Conservation (phyloP, 1,284 basidiomycete genomes). For the Violaceomyces palustris region DNA sequence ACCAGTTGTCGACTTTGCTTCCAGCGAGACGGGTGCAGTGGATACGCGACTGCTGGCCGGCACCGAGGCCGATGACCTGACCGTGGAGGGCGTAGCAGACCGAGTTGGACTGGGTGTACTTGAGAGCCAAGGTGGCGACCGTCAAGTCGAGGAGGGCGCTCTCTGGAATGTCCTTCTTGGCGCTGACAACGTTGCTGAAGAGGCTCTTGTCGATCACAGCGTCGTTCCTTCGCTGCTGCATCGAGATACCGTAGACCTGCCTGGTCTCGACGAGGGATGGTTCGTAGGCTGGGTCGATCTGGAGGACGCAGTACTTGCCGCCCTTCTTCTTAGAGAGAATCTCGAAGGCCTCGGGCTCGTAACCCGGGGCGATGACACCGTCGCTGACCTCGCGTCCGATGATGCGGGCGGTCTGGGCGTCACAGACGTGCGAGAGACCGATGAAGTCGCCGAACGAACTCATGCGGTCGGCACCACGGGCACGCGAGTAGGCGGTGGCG, state of each 20-base stretch:
- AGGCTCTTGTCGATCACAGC: conserved; percentile 75
- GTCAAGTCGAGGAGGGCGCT: conserved; percentile 45
- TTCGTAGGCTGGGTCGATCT: conserved; percentile 49
- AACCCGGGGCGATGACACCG: conserved; percentile 93
- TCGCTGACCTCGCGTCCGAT: conserved; percentile 97
- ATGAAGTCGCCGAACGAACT: conserved; percentile 99
- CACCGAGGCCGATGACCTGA: conserved; percentile 89
- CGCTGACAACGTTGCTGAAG: conserved; percentile 82
- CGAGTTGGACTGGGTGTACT: conserved; percentile 99
- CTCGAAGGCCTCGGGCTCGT: conserved; percentile 80
- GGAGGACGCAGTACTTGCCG: conserved; percentile 95
- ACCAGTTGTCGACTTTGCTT: conserved; percentile 98
- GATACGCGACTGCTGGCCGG: conserved; percentile 96
- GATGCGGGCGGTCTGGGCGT: conserved; percentile 88
- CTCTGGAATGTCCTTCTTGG: conserved; percentile 66
- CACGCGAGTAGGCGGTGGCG: conserved; percentile 90
- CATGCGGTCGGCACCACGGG: conserved; percentile 97
- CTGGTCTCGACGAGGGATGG: conserved; percentile 68
- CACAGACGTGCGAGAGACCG: conserved; percentile 85
- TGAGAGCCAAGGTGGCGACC: conserved; percentile 83
- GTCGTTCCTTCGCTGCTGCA: conserved; percentile 90
- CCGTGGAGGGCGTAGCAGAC: conserved; percentile 94
- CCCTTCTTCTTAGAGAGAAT: conserved; percentile 93
- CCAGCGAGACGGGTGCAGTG: conserved; percentile 98
- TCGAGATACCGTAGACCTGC: conserved; percentile 86